Conservation (phyloP, 805 yeast genomes). For the Kuraishia molischiana region DNA sequence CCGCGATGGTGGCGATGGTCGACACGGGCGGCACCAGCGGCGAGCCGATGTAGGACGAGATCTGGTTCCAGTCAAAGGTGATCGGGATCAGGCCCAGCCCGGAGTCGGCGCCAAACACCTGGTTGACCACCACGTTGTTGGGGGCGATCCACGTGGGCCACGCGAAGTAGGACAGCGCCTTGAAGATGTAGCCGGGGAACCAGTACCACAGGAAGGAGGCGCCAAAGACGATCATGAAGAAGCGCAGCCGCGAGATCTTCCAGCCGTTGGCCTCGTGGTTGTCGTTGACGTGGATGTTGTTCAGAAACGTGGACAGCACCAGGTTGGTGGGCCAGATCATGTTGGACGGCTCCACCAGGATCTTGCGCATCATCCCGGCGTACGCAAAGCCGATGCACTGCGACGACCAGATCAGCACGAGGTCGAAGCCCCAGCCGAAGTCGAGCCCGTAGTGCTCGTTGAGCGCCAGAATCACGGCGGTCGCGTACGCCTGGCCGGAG, state of each 20-base stretch:
- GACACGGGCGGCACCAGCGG: slow-evolving; percentile 57
- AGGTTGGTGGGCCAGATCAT: slow-evolving; percentile 65
- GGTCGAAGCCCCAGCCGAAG: slow-evolving; percentile 44
- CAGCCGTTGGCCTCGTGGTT: slow-evolving; percentile 51
- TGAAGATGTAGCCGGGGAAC: slow-evolving; percentile 52
- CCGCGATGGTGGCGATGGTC: slow-evolving; percentile 30
- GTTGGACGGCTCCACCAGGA: slow-evolving; percentile 54
- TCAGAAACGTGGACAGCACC: slow-evolving; percentile 47
- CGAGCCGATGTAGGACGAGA: slow-evolving; percentile 33
- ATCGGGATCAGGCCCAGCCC: slow-evolving; percentile 61
- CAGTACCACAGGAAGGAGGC: slow-evolving; percentile 40
- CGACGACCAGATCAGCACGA: slow-evolving; percentile 41
- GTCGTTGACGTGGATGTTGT: slow-evolving; percentile 36
- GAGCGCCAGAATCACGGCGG: slow-evolving; percentile 35
- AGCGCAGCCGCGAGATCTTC: slow-evolving; percentile 42
- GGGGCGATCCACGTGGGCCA: slow-evolving; percentile 62
- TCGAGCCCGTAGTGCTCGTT: slow-evolving; percentile 34
- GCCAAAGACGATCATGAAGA: slow-evolving; percentile 31
- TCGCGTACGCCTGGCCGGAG: slow-evolving; percentile 40
- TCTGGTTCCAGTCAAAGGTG: slow-evolving; percentile 61
- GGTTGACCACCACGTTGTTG: slow-evolving; percentile 48
- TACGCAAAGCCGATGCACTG: slow-evolving; percentile 60
- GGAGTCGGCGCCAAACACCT: slow-evolving; percentile 50
- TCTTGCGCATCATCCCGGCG: slow-evolving; percentile 52
- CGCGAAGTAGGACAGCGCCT: slow-evolving; percentile 49